A percentile compares a stretch with the other conserved stretches of the same genome.
Evolutionary conservation across 2,329 filamentous ascomycete genomes (phyloP).

Genomic region (Epichloe hybrida): DNA sequence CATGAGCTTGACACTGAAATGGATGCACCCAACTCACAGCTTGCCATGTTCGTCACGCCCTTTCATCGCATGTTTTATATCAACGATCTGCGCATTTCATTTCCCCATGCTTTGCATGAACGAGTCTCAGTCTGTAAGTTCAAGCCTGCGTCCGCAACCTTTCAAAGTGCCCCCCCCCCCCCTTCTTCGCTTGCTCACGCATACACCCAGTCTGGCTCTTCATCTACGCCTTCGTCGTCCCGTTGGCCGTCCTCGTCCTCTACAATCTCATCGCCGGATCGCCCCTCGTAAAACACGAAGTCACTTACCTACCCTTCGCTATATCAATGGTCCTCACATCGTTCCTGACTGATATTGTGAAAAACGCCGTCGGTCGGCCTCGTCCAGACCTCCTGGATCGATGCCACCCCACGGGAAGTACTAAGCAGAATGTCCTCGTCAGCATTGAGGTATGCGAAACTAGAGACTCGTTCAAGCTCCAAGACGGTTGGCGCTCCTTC

Average conservation of each 20-base stretch:
- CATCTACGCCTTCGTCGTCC: slow-evolving; percentile 62
- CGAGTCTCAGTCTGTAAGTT: slow-evolving; percentile 63
- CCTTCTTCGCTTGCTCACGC: no score
- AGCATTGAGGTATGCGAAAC: slow-evolving; percentile 62
- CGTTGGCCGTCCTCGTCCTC: slow-evolving; percentile 50
- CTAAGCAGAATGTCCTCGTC: slow-evolving; percentile 39
- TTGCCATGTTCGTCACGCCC: slow-evolving; percentile 44
- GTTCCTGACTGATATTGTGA: slow-evolving; percentile 81
- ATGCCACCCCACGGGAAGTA: slow-evolving; percentile 53
- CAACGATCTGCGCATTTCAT: slow-evolving; percentile 71
- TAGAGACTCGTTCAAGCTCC: slow-evolving; percentile 51
- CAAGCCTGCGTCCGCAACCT: no score
- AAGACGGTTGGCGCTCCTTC: slow-evolving; percentile 77
- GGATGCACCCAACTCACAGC: slow-evolving; percentile 12
- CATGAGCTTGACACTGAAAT: background rate
- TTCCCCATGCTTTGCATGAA: slow-evolving; percentile 72
- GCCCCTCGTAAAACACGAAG: slow-evolving; percentile 66
- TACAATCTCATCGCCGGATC: slow-evolving; percentile 52
- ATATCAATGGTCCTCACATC: slow-evolving; percentile 65
- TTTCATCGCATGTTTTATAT: slow-evolving; percentile 94
- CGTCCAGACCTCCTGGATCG: slow-evolving; percentile 52
- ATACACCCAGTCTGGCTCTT: slow-evolving; percentile 50
- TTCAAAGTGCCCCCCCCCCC: no score
- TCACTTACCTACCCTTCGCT: slow-evolving; percentile 67
- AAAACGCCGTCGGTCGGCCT: slow-evolving; percentile 73